Evolutionary conservation across 352 stramenopile species (phyloP).

Genomic region (Phytophthora colocasiae): DNA sequence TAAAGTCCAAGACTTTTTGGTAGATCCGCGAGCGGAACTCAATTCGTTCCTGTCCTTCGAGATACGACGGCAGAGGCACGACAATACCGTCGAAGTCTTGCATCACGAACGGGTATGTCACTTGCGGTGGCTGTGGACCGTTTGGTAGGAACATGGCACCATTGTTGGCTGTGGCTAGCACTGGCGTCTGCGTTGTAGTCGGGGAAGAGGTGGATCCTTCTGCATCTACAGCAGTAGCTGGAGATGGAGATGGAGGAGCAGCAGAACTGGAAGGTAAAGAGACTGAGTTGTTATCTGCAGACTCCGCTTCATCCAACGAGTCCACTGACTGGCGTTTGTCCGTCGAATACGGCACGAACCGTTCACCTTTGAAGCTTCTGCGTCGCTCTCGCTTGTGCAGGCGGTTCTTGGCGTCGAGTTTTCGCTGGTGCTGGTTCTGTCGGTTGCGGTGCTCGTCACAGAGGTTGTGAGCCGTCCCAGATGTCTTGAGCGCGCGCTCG

Average conservation of each 20-base stretch:
- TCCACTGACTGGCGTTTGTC: constrained; percentile 8
- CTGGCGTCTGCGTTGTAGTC: neutral
- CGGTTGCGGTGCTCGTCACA: constrained; percentile 84
- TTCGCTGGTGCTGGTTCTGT: constrained; percentile 90
- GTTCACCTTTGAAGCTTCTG: constrained; percentile 7
- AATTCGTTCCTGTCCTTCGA: constrained; percentile 73
- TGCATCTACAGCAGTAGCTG: neutral
- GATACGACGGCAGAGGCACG: constrained; percentile 77
- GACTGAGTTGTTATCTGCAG: neutral
- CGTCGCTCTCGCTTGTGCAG: constrained; percentile 70
- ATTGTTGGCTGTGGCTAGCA: constrained; percentile 16
- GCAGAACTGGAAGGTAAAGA: neutral
- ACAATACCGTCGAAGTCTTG: constrained; percentile 85
- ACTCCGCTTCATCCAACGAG: constrained; percentile 18
- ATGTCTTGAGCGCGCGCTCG: constrained; percentile 88
- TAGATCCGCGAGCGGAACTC: constrained; percentile 84
- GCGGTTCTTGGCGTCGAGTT: constrained; percentile 87
- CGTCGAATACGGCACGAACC: constrained; percentile 39
- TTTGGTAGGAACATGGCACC: constrained; percentile 56
- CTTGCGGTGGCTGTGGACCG: constrained; percentile 59
- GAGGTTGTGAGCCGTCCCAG: constrained; percentile 82
- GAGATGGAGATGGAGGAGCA: neutral
- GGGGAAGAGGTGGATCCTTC: constrained; percentile 13
- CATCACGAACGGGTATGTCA: constrained; percentile 61
- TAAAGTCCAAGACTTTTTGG: constrained; percentile 86